Base-by-base conservation (phyloP, 179 eudicot genomes). In the Spinacia oleracea region DNA sequence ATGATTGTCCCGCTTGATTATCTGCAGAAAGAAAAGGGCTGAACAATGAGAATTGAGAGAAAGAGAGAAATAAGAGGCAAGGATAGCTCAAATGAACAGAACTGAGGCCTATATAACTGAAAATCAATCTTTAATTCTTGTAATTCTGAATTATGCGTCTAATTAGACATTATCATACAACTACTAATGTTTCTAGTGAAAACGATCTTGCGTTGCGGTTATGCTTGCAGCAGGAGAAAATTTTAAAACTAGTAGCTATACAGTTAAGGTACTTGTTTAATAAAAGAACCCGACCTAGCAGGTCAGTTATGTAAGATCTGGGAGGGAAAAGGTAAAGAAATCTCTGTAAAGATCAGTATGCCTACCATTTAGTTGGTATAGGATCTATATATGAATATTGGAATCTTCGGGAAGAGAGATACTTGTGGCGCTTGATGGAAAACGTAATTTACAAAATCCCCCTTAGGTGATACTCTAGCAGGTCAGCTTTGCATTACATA, bases 1-100 rank as follows among this genome's bases (percentile, higher is more conserved):
- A 96, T 62, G 96, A 93, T 77, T 88, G 90, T 14, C 98, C 99
- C 73, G 96, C 88, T 79, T 89, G 94, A 84, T 90, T 88, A 79
- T 92, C 99, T 96, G 93, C 89, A 87, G 3, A 73, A 58, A 73
- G 69, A 58, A 76, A 73, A 35, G 66, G 59, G 56, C 27, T 25
- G 31, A 70, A 35, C 32, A 45, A 65, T 43, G 70, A 70, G 64
- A 59, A 65, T 32, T 40, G 15, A 65, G 11, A 63, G 38, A n/a
- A 60, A 38, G 55, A 11, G 72, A 40, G 77, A 34, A 67, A 55
- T 25, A 76, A 55, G 63, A 35, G 42, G 27, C 29, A 60, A 25
- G 38, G 18, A 27, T 29, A 27, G 25, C 35, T 59, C 42, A 69
- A n/a, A 23, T 23, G 9, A 23, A 34, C 53, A 31, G 53, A 58